Evolutionary conservation across 768 basidiomycete species (phyloP).

Genomic region (Serendipita sp.): DNA sequence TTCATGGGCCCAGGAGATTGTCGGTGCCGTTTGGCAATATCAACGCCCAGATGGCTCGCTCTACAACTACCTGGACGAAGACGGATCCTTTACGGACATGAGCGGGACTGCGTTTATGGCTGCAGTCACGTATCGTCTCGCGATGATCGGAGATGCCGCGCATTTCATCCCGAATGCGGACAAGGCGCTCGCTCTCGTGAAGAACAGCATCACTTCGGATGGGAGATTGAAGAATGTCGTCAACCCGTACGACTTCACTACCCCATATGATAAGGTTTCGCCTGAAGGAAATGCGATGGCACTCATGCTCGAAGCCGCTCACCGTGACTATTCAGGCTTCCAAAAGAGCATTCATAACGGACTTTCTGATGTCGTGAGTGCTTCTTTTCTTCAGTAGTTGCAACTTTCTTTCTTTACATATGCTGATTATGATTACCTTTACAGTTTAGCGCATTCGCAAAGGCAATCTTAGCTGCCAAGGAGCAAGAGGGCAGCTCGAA

Average conservation of each 20-base stretch:
- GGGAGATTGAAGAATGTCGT: conserved; percentile 6
- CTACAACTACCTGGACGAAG: conserved; percentile 15
- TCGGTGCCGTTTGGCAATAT: conserved; percentile 5
- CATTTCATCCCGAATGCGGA: neutral
- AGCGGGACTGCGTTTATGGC: conserved; percentile 9
- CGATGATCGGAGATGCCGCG: neutral
- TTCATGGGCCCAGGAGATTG: neutral
- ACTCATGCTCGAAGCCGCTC: conserved; percentile 17
- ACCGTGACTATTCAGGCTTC: conserved; percentile 12
- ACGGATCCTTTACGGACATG: neutral
- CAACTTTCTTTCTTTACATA: too few relatives aligned
- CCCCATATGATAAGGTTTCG: neutral
- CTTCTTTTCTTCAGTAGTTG: neutral
- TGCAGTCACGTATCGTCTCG: conserved; percentile 2
- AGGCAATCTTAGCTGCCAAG: neutral
- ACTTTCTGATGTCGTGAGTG: neutral
- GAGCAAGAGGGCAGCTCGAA: neutral
- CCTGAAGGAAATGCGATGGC: conserved; percentile 20
- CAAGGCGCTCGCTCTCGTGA: neutral
- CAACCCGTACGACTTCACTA: conserved; percentile 8
- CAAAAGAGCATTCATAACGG: neutral
- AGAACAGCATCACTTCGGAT: neutral
- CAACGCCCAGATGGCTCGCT: conserved; percentile 12
- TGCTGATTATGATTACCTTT: neutral
- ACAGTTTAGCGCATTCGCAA: neutral